Percentiles rank a stretch among this genome's conserved stretches.
These are phyloP conservation scores for Arthrobotrys sinensis DNA, from an alignment of 2,329 filamentous ascomycete species.

Conservation along the genomic window DNA sequence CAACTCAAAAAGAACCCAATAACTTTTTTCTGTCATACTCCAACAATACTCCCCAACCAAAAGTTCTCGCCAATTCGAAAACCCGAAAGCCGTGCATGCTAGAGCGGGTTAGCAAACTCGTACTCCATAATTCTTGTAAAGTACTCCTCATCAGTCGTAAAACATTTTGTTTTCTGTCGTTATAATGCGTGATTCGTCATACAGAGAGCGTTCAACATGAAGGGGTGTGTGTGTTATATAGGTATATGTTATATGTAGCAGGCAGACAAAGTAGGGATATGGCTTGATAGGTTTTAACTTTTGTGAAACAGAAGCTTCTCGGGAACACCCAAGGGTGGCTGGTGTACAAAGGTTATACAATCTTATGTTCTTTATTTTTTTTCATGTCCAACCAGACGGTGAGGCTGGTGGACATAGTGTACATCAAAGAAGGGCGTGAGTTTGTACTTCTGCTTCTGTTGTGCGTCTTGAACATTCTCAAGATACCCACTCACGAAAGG, in stretches of 20 bases:
- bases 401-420: constrained; percentile 10
- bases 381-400: not conserved
- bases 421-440: constrained; percentile 5
- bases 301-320: constrained; percentile 33
- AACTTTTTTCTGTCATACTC: constrained; percentile 25
- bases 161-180: constrained; percentile 24
- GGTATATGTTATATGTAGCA: constrained; percentile 21
- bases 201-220: constrained; percentile 27
- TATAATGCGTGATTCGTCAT: constrained; percentile 37
- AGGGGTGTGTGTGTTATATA: not conserved
- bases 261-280: constrained; percentile 1
- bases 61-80: not conserved
- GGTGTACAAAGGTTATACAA: constrained; percentile 33
- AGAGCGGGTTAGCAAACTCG: constrained; percentile 3
- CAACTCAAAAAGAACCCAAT: not conserved
- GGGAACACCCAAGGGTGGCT: constrained; percentile 11
- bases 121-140: constrained; percentile 14
- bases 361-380: constrained; percentile 25
- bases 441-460: constrained; percentile 9
- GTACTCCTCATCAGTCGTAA: constrained; percentile 29
- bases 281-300: constrained; percentile 19
- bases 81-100: constrained; percentile 1
- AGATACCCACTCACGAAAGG: not conserved
- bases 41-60: constrained; percentile 5
- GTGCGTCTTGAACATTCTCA: not conserved